Evolutionary conservation across 495 filamentous ascomycete species (phyloP).

Genomic region (Penicillium bialowiezense): DNA sequence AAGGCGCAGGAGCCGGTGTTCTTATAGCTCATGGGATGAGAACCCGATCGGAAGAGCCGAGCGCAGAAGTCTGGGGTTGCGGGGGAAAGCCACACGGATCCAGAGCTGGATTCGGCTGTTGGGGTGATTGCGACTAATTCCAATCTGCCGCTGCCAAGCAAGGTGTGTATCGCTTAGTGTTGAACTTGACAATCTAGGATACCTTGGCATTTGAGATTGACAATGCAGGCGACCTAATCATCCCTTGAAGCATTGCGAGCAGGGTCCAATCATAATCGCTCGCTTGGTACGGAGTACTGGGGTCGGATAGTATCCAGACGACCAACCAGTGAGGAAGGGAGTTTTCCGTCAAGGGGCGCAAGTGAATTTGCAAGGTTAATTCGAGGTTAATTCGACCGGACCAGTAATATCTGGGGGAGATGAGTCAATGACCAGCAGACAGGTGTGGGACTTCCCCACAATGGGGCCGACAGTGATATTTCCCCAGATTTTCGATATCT

Average conservation of each 20-base stretch:
- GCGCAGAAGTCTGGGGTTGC: slow-evolving; percentile 5
- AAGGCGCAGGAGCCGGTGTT: not conserved
- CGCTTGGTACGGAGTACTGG: not conserved
- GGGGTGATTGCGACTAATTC: not conserved
- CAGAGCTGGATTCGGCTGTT: not conserved
- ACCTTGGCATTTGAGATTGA: not conserved
- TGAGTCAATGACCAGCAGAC: slow-evolving; percentile 1
- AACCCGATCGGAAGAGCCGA: not conserved
- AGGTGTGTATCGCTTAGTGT: not conserved
- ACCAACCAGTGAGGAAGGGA: no score
- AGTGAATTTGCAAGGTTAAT: not conserved
- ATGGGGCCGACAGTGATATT: not conserved
- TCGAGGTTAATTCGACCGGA: not conserved
- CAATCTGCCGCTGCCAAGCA: slow-evolving; percentile 12
- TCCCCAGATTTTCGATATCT: slow-evolving; percentile 11
- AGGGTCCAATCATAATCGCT: not conserved
- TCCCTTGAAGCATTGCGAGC: not conserved
- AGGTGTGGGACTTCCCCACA: slow-evolving; percentile 1
- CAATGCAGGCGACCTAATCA: not conserved
- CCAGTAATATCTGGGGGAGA: not conserved
- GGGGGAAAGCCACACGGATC: slow-evolving; percentile 1
- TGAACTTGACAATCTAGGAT: not conserved
- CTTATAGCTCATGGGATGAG: not conserved
- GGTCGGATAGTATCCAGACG: not conserved
- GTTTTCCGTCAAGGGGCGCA: no score